Evolutionary conservation across 305 asterid genomes (phyloP).

Genomic region (Striga hermonthica): DNA sequence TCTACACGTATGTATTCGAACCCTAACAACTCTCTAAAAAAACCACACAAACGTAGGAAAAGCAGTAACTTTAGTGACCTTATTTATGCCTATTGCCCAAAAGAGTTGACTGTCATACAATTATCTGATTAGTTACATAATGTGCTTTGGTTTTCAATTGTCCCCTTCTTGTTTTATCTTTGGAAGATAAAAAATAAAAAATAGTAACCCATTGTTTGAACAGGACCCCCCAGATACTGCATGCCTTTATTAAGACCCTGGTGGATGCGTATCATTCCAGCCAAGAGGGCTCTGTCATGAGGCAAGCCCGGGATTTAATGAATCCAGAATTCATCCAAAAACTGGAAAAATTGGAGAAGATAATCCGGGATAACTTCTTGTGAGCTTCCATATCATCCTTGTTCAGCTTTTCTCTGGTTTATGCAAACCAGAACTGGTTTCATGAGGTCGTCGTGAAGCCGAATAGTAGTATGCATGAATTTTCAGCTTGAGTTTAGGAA

Average conservation of each 20-base stretch:
- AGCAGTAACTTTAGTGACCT: no score
- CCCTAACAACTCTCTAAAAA: slow-evolving; percentile 1
- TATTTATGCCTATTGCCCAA: no score
- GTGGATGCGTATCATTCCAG: slow-evolving; percentile 78
- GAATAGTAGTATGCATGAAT: no score
- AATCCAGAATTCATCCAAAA: slow-evolving; percentile 63
- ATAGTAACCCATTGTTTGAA: background rate
- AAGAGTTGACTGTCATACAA: no score
- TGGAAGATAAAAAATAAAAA: no score
- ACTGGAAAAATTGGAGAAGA: slow-evolving; percentile 63
- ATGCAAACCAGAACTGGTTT: no score
- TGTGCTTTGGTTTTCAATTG: no score
- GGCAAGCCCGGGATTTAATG: slow-evolving; percentile 86
- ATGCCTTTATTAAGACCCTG: slow-evolving; percentile 58
- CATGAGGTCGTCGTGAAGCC: no score
- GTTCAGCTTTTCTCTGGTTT: background rate
- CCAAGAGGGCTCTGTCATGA: slow-evolving; percentile 73
- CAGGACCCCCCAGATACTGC: slow-evolving; percentile 83
- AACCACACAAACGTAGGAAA: no score
- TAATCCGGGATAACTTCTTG: slow-evolving; percentile 76
- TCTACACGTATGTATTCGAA: slow-evolving; percentile 65
- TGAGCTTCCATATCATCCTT: slow-evolving; percentile 34
- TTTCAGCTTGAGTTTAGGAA: no score
- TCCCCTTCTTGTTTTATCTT: background rate
- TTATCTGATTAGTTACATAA: no score